phyloP scores from a whole-genome alignment of 2,329 filamentous ascomycete genomes.

The Diplodia sapinea region DNA sequence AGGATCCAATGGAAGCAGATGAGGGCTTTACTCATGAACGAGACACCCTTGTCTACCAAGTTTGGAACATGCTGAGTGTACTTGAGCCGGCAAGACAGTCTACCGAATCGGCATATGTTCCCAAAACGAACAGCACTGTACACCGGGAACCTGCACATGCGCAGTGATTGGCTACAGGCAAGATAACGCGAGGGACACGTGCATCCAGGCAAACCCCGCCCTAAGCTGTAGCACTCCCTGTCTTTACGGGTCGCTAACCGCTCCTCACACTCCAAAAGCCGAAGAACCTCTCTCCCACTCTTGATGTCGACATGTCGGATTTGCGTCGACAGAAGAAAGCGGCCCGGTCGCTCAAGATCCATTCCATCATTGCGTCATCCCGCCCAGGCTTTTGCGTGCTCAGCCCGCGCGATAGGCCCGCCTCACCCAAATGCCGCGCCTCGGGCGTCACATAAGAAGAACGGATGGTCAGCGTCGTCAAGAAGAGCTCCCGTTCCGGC shows the following conservation, averaged over 20 bases:
- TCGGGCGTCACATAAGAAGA: slow-evolving; percentile 5
- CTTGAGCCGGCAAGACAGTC: too few species aligned
- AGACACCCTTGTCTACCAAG: too few species aligned
- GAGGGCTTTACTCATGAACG: too few species aligned
- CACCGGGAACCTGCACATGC: too few species aligned
- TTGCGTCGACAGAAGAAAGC: not conserved
- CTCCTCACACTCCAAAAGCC: slow-evolving; percentile 61
- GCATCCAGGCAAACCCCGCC: not conserved
- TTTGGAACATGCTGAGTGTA: too few species aligned
- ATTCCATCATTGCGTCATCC: slow-evolving; percentile 18
- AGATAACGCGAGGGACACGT: slow-evolving; percentile 9
- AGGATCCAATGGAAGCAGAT: too few species aligned
- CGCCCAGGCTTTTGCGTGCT: slow-evolving; percentile 27
- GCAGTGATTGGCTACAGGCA: too few species aligned
- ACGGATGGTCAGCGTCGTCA: not conserved
- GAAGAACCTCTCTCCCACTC: slow-evolving; percentile 39
- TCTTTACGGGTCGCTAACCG: slow-evolving; percentile 60
- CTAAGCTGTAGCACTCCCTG: too few species aligned
- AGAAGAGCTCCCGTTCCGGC: not conserved
- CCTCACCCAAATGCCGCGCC: not conserved
- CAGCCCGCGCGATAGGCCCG: slow-evolving; percentile 1
- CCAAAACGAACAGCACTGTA: not conserved
- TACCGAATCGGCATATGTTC: not conserved
- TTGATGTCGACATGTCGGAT: slow-evolving; percentile 19
- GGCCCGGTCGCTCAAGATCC: slow-evolving; percentile 1